Evolutionary conservation across 2,329 filamentous ascomycete species (phyloP).

Genomic region (Fusarium hostae): DNA sequence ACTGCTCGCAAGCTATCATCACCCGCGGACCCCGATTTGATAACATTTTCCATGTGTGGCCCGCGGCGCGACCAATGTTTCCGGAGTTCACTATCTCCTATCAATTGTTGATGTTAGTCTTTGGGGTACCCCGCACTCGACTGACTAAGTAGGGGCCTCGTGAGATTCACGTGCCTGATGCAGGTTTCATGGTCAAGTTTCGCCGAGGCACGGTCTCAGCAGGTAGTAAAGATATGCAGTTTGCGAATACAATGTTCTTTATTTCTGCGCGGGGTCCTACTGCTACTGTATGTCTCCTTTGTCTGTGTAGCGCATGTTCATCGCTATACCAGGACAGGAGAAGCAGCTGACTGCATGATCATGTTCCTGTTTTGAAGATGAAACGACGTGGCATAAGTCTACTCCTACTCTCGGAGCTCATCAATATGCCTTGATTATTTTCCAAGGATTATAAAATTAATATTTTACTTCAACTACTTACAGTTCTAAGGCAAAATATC

Average conservation of each 20-base stretch:
- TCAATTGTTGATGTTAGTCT: background rate
- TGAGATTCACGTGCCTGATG: background rate
- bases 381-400: background rate
- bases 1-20: too few species aligned
- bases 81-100: accelerated
- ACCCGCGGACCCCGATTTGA: background rate
- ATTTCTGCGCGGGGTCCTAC: background rate
- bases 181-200: background rate
- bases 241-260: background rate
- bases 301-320: background rate
- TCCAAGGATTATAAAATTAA: background rate
- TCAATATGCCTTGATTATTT: background rate
- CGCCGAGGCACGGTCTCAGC: background rate
- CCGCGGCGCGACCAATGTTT: background rate
- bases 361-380: background rate
- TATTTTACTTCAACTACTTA: background rate
- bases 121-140: background rate
- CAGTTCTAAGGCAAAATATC: too few species aligned
- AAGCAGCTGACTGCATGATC: too few species aligned
- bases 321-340: background rate
- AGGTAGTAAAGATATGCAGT: background rate
- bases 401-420: background rate
- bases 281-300: background rate
- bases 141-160: background rate
- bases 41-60: background rate